Base-by-base conservation (phyloP, 2,329 filamentous ascomycete genomes). In the Lasiodiplodia citricola region DNA sequence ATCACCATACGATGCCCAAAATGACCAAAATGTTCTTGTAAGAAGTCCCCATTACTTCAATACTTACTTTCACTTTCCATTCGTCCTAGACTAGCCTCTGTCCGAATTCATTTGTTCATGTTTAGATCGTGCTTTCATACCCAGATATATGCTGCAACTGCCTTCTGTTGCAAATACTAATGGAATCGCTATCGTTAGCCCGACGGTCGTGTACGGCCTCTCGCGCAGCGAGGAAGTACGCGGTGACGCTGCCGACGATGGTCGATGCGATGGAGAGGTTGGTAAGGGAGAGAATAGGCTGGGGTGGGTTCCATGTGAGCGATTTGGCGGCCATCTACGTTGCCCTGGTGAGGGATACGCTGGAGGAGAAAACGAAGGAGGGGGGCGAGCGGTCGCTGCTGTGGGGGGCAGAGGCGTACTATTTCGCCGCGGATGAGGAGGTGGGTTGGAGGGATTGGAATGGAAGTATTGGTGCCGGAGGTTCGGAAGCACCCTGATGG, bases 321-420 rank as follows among this genome's bases (percentile, higher is more conserved):
- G 66, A 63, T 47, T 28, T 68, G 10, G 66, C 66, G 41, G 4
- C 16, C 21, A 21, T 68, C 14, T 68, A 62, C 28, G 18, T 38
- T 28, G 37, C 3, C 13, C 7, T 68, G 44, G 21, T 68, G 23
- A 18, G 6, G 35, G 54, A 68, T n/a, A 56, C 66, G 18, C 10
- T 52, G 35, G 44, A 38, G 21, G 57, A 5, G 21, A 13, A 14
- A 14, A n/a, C 1, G 21, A 7, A 8, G 13, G 23, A 25, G 10
- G 51, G 4, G 38, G 16, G 38, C 38, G 11, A 41, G 38, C 38
- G 25, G 25, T 25, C 55, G 35, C 2, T 7, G 21, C 10, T 28
- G 10, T 92, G 91, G 84, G 89, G 89, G 1, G 77, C 77, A 0
- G 77, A 86, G 47, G 90, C 83, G n/a, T 93, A 93, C 72, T 93